These are phyloP conservation scores for Henckelia pumila DNA, from an alignment of 257 asterid species.

Conservation along the genomic window DNA sequence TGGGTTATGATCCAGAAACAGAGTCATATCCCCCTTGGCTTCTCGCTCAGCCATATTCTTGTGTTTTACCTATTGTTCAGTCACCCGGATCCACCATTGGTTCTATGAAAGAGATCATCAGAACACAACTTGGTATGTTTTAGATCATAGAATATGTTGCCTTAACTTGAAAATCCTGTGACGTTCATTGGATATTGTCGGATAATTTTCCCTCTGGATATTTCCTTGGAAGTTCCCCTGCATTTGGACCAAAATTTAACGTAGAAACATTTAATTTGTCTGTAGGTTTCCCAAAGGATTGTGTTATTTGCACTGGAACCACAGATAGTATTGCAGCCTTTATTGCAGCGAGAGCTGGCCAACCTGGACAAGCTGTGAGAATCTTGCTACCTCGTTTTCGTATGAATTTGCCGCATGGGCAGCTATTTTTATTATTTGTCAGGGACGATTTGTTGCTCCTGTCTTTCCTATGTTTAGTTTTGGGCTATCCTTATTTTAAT, in stretches of 20 bases:
- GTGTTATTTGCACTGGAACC: conserved; percentile 87
- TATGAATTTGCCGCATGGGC: background rate
- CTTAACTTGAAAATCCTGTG: background rate
- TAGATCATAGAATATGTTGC: background rate
- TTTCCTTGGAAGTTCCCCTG: background rate
- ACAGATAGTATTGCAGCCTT: conserved; percentile 97
- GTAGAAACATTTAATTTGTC: conserved; percentile 7
- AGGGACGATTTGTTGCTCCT: background rate
- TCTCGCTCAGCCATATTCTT: conserved; percentile 65
- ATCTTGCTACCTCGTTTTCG: background rate
- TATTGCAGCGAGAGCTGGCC: conserved; percentile 82
- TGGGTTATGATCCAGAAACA: conserved; percentile 85
- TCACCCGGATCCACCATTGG: conserved; percentile 84
- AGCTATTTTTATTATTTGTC: background rate
- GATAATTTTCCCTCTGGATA: background rate
- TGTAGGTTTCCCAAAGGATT: conserved; percentile 69
- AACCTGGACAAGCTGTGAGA: conserved; percentile 89
- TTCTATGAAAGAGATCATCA: conserved; percentile 55
- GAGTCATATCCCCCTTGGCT: conserved; percentile 84
- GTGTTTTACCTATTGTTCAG: conserved; percentile 59
- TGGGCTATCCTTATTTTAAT: background rate
- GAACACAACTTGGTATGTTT: conserved; percentile 53
- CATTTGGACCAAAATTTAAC: background rate
- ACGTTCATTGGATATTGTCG: conserved; percentile 1
- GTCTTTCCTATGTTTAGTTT: background rate